Evolutionary conservation across 305 asterid genomes (phyloP), one percentile per base, ranked within the genome.

Genomic region (Fraxinus sp.): DNA sequence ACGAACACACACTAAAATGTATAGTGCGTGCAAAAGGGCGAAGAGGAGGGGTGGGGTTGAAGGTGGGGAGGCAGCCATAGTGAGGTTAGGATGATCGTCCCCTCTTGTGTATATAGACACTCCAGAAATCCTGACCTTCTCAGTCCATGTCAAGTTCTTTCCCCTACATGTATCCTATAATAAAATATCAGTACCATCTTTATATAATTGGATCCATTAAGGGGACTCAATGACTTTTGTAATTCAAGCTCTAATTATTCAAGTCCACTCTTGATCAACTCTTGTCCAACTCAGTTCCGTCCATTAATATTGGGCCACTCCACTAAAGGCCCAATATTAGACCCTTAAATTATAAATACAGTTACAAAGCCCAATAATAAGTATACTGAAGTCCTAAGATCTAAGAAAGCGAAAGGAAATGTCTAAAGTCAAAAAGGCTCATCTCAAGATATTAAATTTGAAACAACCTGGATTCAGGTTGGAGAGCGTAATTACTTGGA

Each of bases 401-500:
- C 16, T 22, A 62, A 2, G 26, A 62, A 20, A 20, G 5, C 24
- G 62, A 52, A 52, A 52, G 62, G 62, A 52, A 52, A 52, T 52
- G 22, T 52, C 62, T 10, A 2, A 62, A 62, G 30, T 22, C 32
- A 22, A 22, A 62, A 62, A 62, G 71, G 32, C 71, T 18, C 30
- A 22, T 62, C 30, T 3, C 30, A 22, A 46, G 20, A 55, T 32
- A 55, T 33, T 26, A 22, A 41, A 22, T 76, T 43, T 52, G 41
- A 37, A 75, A 59, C 66, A 75, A 76, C 73, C 78, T 57, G 59
- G 49, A 66, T 13, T 43, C 28, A 24, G 85, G 52, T 77, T 7
- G 37, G 52, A 49, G 28, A 73, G 71, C 35, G 7, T 28, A 24
- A 22, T 18, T 49, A 52, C 71, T 28, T 77, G 72, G 80, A 77